Percentiles rank a stretch among this genome's conserved stretches.
Conservation (phyloP, 208 protist genomes). For the Leishmania major region DNA sequence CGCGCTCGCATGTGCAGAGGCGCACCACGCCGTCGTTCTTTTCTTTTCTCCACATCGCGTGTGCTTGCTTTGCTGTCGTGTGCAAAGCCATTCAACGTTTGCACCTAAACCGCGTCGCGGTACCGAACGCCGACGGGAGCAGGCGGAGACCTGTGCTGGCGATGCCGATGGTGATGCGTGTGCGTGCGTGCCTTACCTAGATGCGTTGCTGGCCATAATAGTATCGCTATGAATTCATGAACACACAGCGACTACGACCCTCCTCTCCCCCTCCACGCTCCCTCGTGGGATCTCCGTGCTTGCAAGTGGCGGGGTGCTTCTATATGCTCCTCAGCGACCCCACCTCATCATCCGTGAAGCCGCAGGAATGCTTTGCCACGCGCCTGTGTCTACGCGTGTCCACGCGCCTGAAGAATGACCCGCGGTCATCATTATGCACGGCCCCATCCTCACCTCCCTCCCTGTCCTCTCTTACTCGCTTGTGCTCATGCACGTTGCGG, state of each 20-base stretch:
- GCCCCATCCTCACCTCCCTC: background rate
- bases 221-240: background rate
- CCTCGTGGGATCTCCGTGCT: background rate
- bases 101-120: background rate
- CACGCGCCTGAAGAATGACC: background rate
- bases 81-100: background rate
- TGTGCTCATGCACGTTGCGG: background rate
- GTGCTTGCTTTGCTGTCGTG: background rate
- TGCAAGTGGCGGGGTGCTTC: background rate
- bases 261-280: background rate
- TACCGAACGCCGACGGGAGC: background rate
- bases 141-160: background rate
- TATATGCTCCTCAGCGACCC: background rate
- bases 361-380: background rate
- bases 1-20: background rate
- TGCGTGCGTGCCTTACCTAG: background rate
- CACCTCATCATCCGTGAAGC: background rate
- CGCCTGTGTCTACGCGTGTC: background rate
- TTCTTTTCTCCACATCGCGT: background rate
- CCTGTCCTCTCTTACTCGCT: background rate
- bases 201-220: background rate
- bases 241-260: background rate
- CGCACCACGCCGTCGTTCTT: background rate
- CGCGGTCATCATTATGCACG: background rate
- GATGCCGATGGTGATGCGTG: background rate